A percentile compares a stretch with the other conserved stretches of the same genome.
Evolutionary conservation across 768 basidiomycete genomes (phyloP).

Genomic region (Asterophora lycoperdoides): DNA sequence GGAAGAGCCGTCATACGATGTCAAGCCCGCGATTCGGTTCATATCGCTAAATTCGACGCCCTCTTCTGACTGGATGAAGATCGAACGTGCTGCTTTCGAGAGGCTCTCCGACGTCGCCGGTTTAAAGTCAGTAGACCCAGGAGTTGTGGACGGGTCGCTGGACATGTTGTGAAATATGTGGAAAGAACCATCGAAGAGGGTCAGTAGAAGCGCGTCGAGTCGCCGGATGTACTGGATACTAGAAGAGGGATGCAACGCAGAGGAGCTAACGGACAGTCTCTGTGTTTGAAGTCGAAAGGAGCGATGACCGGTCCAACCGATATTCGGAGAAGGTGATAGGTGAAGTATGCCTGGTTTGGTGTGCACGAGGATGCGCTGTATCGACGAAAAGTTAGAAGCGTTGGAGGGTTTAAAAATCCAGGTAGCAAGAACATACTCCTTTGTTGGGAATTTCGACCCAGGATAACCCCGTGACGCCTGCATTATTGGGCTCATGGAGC

Average conservation of each 20-base stretch:
- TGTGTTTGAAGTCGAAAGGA: constrained; percentile 42
- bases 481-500: constrained; percentile 35
- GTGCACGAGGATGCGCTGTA: constrained; percentile 53
- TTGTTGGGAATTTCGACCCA: constrained; percentile 46
- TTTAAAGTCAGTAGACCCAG: constrained; percentile 17
- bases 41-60: constrained; percentile 43
- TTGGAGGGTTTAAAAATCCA: no score
- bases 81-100: constrained; percentile 45
- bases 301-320: constrained; percentile 48
- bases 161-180: constrained; percentile 55
- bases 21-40: constrained; percentile 55
- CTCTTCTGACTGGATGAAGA: constrained; percentile 47
- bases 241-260: constrained; percentile 52
- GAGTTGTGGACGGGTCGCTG: constrained; percentile 38
- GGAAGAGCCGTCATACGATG: constrained; percentile 52
- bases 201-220: constrained; percentile 51
- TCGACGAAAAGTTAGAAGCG: background rate
- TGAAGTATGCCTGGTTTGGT: constrained; percentile 57
- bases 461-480: constrained; percentile 47
- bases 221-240: constrained; percentile 52
- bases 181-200: constrained; percentile 68
- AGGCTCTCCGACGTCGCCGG: constrained; percentile 37
- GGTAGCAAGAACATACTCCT: constrained; percentile 29
- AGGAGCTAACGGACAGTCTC: constrained; percentile 52
- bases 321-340: constrained; percentile 35